Percentiles rank a stretch among this genome's conserved stretches.
Conservation (phyloP, 2,329 filamentous ascomycete species). For the Beauveria sp. region DNA sequence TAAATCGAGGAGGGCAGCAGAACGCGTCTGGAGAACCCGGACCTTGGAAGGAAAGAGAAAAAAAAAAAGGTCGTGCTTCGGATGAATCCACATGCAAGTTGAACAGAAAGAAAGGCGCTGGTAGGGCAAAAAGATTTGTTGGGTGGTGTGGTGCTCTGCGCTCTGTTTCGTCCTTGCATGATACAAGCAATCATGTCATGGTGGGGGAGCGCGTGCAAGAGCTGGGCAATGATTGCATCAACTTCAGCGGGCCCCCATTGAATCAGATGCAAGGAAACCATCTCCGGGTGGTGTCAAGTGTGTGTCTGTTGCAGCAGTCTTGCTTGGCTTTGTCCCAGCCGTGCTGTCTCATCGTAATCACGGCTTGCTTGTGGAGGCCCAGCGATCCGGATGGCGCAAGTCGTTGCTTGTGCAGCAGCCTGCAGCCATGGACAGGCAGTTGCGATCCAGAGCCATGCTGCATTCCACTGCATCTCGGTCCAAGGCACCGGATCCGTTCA, state of each 20-base stretch:
- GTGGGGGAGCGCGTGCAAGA: background rate
- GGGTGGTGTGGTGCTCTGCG: background rate
- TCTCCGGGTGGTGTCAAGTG: background rate
- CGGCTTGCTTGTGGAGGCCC: background rate
- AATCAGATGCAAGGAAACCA: conserved; percentile 8
- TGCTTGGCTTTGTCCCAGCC: background rate
- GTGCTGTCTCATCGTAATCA: conserved; percentile 4
- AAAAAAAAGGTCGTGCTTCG: background rate
- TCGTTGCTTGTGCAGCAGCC: no score
- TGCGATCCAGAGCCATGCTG: background rate
- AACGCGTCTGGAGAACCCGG: background rate
- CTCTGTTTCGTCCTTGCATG: conserved; percentile 3
- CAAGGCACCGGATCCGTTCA: background rate
- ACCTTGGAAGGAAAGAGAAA: background rate
- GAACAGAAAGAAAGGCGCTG: background rate
- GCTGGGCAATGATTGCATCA: background rate
- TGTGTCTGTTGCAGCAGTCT: background rate
- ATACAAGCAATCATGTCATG: background rate
- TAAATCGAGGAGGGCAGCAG: background rate
- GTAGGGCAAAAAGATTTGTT: no score
- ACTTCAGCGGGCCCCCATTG: background rate
- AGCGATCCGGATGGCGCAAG: background rate
- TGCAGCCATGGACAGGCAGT: no score
- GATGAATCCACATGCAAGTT: background rate
- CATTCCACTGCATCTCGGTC: conserved; percentile 1